phyloP scores from a whole-genome alignment of 2,329 filamentous ascomycete genomes.

The Colletotrichum godetiae region DNA sequence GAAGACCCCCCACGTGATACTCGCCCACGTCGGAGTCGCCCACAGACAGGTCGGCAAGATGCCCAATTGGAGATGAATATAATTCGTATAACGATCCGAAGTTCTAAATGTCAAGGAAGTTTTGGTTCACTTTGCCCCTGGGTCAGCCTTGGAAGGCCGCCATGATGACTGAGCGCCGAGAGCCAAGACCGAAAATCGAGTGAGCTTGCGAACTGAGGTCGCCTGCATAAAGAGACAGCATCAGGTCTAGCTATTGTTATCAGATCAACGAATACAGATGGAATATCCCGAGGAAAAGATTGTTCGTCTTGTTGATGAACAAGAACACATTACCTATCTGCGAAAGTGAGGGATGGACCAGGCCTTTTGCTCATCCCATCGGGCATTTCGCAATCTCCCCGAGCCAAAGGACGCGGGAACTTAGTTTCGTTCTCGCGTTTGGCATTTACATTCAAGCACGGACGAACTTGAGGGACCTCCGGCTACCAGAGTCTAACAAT shows the following conservation, averaged over 20 bases:
- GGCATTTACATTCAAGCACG: neutral
- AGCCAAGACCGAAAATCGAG: neutral
- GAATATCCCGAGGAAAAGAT: neutral
- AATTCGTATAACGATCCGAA: neutral
- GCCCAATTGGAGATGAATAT: neutral
- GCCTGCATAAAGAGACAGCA: neutral
- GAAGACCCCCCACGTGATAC: neutral
- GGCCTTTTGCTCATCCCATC: neutral
- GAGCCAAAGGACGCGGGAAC: neutral
- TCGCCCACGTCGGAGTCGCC: neutral
- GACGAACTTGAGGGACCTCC: slow-evolving; percentile 2
- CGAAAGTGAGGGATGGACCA: neutral
- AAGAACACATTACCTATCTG: no score
- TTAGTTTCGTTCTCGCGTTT: neutral
- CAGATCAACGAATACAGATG: neutral
- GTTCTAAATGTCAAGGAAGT: neutral
- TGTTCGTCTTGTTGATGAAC: neutral
- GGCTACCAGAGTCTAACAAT: neutral
- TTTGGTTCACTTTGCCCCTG: neutral
- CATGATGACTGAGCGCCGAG: neutral
- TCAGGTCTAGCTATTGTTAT: no score
- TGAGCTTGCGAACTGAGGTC: neutral
- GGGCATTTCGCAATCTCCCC: neutral
- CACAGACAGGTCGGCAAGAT: neutral
- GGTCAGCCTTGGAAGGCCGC: no score